phyloP scores from a whole-genome alignment of 23 red algal species.

The Chondrus crispus region DNA sequence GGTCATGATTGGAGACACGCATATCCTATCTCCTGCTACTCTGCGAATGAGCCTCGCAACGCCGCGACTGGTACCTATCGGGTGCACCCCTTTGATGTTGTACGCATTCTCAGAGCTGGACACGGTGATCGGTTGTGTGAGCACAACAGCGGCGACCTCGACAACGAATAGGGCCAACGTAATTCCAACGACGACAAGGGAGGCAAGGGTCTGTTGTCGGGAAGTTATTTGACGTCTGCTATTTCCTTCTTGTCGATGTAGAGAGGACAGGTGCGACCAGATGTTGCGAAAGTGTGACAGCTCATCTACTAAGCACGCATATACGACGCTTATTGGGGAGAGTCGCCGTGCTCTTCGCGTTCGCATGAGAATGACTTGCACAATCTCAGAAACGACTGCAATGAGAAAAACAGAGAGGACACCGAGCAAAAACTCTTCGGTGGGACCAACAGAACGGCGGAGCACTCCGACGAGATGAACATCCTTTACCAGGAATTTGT shows the following conservation, averaged over 20 bases:
- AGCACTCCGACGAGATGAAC: background rate
- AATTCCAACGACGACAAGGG: background rate
- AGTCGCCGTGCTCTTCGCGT: background rate
- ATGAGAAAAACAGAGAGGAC: slow-evolving; percentile 19
- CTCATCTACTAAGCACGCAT: background rate
- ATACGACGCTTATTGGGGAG: background rate
- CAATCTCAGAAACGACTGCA: background rate
- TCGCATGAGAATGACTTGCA: background rate
- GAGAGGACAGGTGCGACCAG: background rate
- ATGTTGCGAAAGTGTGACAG: background rate
- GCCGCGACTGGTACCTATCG: background rate
- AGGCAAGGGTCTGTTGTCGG: background rate
- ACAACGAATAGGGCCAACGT: background rate
- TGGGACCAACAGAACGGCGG: background rate
- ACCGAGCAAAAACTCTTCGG: slow-evolving; percentile 28
- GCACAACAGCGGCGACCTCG: background rate
- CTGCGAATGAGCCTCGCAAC: slow-evolving; percentile 18
- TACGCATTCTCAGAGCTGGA: background rate
- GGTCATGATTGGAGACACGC: slow-evolving; percentile 5
- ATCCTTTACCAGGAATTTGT: background rate
- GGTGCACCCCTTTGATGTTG: slow-evolving; percentile 17
- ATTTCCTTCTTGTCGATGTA: background rate
- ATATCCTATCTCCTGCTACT: background rate
- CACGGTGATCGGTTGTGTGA: background rate
- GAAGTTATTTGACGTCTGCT: background rate